Evolutionary conservation across 2,329 filamentous ascomycete species (phyloP), one percentile per base, ranked within the genome.

Genomic region (Dothistroma pini): DNA sequence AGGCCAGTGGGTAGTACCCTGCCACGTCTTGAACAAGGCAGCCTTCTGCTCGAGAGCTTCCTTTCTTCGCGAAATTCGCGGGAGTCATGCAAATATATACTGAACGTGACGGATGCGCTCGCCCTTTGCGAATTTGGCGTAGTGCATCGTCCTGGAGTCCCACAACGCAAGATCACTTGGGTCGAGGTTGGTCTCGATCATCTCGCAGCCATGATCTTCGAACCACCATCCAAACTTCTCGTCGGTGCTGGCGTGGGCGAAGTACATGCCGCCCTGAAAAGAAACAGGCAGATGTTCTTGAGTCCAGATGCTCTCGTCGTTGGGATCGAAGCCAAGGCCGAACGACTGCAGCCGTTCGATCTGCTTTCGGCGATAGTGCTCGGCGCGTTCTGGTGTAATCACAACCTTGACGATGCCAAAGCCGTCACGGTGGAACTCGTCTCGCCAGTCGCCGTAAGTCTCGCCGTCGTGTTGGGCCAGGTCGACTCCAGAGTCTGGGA

Each of bases 251-350:
- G 69, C 70, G 56, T 80, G 79, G 16, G 63, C 64, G 31, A 73
- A 72, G 66, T 78, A 80, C 73, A 79, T 80, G 57, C 78, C 77
- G 51, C 76, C 76, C 63, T 81, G 80, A 69, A 76, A 75, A 65
- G 69, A 71, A 9, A 75, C 69, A 0, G 80, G 80, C 1, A 82
- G 71, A 61, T 80, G 73, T 6, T 79, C 76, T 5, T 71, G 70
- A 1, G 72, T 77, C 77, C 77, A 81, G 9, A 79, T 81, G 21
- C 62, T 64, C 44, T 64, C 62, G 38, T 75, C 69, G 10, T 70
- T 67, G 31, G 64, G 61, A n/a, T 74, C 68, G 63, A 75, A 74
- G 31, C 70, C 70, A 32, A 60, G 63, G 7, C 56, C 62, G 48
- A 74, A 74, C 2, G 63, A 68, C 38, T 72, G 67, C 5, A 75